Conservation (phyloP, 1,284 basidiomycete genomes). For the Malassezia sympodialis region DNA sequence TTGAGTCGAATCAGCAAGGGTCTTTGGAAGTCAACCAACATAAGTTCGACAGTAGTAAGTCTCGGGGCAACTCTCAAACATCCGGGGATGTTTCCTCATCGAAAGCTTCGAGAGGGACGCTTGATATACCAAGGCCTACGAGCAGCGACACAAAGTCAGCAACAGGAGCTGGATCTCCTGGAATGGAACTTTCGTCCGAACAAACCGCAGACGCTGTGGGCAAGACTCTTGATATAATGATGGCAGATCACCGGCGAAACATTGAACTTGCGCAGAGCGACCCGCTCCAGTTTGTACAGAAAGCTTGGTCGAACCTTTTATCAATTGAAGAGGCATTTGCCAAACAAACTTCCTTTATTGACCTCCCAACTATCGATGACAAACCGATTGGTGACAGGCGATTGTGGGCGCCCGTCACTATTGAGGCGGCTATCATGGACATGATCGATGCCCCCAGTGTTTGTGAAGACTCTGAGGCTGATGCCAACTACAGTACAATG, state of each 20-base stretch:
- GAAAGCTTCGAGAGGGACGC: not conserved
- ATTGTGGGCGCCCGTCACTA: not conserved
- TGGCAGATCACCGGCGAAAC: not conserved
- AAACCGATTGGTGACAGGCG: not conserved
- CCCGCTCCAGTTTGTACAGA: conserved; percentile 11
- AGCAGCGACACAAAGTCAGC: not conserved
- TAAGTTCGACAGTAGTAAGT: not conserved
- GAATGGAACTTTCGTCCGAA: not conserved
- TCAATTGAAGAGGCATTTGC: not conserved
- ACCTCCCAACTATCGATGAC: not conserved
- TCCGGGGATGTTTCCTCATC: not conserved
- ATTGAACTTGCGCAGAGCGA: not conserved
- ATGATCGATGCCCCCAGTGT: not conserved
- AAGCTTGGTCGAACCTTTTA: conserved; percentile 10
- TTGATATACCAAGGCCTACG: not conserved
- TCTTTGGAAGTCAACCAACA: not conserved
- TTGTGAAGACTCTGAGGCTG: not conserved
- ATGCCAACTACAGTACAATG: not conserved
- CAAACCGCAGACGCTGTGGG: not conserved
- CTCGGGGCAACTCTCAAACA: not conserved
- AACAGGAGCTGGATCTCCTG: not conserved
- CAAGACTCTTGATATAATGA: not conserved
- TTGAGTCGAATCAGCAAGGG: not conserved
- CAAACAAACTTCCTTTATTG: not conserved
- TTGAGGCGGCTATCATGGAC: not conserved